Conservation (phyloP, 805 yeast species). For the Lachancea sp. region DNA sequence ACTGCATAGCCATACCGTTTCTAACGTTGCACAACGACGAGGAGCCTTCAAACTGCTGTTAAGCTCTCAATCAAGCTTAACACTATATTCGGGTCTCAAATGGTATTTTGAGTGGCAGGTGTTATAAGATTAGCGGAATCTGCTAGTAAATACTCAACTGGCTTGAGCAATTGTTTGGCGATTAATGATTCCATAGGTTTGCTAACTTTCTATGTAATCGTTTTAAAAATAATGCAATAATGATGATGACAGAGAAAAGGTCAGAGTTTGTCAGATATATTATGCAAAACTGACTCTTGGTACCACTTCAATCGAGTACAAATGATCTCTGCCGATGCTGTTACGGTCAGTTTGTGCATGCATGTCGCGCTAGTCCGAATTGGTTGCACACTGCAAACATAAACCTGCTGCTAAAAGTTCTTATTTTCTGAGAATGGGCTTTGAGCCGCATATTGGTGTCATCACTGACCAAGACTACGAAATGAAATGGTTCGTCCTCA, state of each 20-base stretch:
- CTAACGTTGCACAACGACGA: not conserved
- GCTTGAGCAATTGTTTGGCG: not conserved
- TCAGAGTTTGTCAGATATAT: too few relatives aligned
- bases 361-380: constrained; percentile 16
- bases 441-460: constrained; percentile 66
- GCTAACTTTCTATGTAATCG: not conserved
- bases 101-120: constrained; percentile 8
- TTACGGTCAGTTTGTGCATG: constrained; percentile 18
- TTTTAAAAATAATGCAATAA: constrained; percentile 4
- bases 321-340: not conserved
- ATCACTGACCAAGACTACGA: constrained; percentile 63
- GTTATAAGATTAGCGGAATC: not conserved
- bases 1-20: not conserved
- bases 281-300: too few relatives aligned
- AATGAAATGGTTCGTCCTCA: constrained; percentile 37
- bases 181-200: constrained; percentile 1
- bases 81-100: constrained; percentile 5
- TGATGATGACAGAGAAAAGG: not conserved
- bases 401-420: constrained; percentile 31
- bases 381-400: constrained; percentile 30
- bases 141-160: too few relatives aligned
- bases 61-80: constrained; percentile 1
- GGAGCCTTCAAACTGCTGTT: not conserved
- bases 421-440: constrained; percentile 35
- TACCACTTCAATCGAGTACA: not conserved